These are phyloP conservation scores for Pseudocercospora macadamiae DNA, from an alignment of 2,329 filamentous ascomycete species.

Conservation along the genomic window DNA sequence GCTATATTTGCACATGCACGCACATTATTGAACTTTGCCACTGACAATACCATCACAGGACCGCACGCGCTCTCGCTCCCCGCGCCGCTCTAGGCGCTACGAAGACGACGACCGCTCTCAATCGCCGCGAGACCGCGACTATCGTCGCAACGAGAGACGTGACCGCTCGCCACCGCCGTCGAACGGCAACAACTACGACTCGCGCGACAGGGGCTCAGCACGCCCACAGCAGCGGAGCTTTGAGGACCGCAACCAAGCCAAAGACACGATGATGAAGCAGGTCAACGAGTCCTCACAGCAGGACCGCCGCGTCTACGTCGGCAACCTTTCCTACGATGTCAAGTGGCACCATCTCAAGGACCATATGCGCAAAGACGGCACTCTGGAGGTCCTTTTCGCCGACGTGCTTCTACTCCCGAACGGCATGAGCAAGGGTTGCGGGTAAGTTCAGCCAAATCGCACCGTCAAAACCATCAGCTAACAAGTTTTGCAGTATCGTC, in stretches of 20 bases:
- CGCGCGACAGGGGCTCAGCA: conserved; percentile 42
- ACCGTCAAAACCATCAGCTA: not conserved
- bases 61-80: conserved; percentile 12
- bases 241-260: conserved; percentile 80
- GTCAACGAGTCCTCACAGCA: conserved; percentile 95
- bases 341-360: conserved; percentile 99
- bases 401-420: conserved; percentile 99
- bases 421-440: conserved; percentile 99
- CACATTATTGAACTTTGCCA: not conserved
- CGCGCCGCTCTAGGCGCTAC: conserved; percentile 16
- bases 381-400: conserved; percentile 88
- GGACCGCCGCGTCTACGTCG: conserved; percentile 98
- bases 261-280: conserved; percentile 95
- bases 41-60: conserved; percentile 11
- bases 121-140: conserved; percentile 27
- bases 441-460: conserved; percentile 67
- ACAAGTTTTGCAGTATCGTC: conserved; percentile 75
- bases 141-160: conserved; percentile 48
- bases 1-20: not conserved
- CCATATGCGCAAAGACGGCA: conserved; percentile 98
- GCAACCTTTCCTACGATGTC: conserved; percentile 98
- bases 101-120: conserved; percentile 30
- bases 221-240: conserved; percentile 61
- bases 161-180: conserved; percentile 76
- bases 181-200: conserved; percentile 66